phyloP scores from a whole-genome alignment of 2,329 filamentous ascomycete species.

The Aureobasidium sp. region DNA sequence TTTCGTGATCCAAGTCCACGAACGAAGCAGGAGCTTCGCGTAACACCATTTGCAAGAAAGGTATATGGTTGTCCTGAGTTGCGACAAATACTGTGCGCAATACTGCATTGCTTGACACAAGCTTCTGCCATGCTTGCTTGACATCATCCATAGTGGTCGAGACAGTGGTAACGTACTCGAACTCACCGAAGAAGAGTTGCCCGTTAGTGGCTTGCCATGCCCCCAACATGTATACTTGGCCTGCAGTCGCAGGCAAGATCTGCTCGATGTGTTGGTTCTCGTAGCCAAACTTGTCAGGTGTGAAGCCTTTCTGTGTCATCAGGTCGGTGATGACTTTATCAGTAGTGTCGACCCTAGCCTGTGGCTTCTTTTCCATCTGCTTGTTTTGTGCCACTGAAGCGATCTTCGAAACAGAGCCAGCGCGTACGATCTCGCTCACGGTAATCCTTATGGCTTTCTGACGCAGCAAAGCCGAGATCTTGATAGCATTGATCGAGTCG shows the following conservation, averaged over 20 bases:
- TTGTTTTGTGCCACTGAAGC: constrained; percentile 30
- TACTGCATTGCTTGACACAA: constrained; percentile 52
- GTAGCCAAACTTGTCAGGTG: constrained; percentile 27
- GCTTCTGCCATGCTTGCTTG: constrained; percentile 50
- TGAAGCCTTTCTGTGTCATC: constrained; percentile 11
- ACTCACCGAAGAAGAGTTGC: constrained; percentile 63
- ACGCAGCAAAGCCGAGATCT: constrained; percentile 63
- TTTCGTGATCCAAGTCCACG: constrained; percentile 16
- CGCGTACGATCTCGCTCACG: constrained; percentile 63
- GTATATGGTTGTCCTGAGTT: constrained; percentile 37
- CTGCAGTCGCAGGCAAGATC: constrained; percentile 62
- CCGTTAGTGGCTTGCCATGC: constrained; percentile 64
- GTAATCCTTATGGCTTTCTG: constrained; percentile 53
- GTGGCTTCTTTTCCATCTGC: background rate
- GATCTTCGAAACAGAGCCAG: constrained; percentile 59
- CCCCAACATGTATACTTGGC: constrained; percentile 73
- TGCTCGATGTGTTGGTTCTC: constrained; percentile 40
- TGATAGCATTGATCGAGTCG: constrained; percentile 88
- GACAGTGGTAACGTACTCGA: constrained; percentile 50
- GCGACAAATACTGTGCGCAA: constrained; percentile 60
- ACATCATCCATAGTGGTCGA: constrained; percentile 35
- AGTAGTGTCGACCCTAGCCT: background rate
- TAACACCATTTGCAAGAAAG: constrained; percentile 57
- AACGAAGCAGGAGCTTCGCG: constrained; percentile 30
- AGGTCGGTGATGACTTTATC: constrained; percentile 12